Percentiles rank a stretch among this genome's conserved stretches.
Evolutionary conservation across 176 grass and related monocot species (phyloP).

Genomic region (Aegilops speltoides): DNA sequence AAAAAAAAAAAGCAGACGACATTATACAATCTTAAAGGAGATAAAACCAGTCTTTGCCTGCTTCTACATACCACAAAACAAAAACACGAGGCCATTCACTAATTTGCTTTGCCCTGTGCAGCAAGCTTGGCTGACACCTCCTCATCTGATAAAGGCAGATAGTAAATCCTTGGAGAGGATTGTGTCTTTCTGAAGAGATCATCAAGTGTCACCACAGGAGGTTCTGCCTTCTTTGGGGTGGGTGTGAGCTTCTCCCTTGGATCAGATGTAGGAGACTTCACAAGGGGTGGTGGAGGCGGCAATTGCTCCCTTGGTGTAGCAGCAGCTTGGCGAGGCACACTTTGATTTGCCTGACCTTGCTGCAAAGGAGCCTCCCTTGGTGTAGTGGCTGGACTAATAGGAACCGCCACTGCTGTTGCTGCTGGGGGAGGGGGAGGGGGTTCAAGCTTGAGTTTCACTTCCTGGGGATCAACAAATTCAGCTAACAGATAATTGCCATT

Average conservation of each 20-base stretch:
- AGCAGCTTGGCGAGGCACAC: slow-evolving; percentile 22
- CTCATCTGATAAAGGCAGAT: slow-evolving; percentile 89
- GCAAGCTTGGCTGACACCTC: slow-evolving; percentile 73
- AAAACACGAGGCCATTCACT: background rate
- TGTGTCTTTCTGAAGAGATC: slow-evolving; percentile 98
- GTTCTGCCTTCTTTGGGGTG: slow-evolving; percentile 78
- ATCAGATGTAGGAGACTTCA: slow-evolving; percentile 34
- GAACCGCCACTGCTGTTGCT: background rate
- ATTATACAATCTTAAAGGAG: background rate
- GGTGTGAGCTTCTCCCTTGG: slow-evolving; percentile 49
- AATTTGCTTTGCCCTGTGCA: slow-evolving; percentile 54
- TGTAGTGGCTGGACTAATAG: slow-evolving; percentile 45
- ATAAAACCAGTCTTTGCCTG: background rate
- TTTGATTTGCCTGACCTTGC: slow-evolving; percentile 54
- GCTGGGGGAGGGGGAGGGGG: slow-evolving; percentile 35
- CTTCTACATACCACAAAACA: slow-evolving; percentile 28
- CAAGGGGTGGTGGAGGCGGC: slow-evolving; percentile 49
- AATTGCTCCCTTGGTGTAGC: slow-evolving; percentile 56
- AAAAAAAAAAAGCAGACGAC: too few species aligned
- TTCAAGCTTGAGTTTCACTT: slow-evolving; percentile 67
- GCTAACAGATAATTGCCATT: slow-evolving; percentile 84
- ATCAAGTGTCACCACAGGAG: slow-evolving; percentile 84
- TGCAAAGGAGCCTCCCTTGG: slow-evolving; percentile 38
- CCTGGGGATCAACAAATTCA: slow-evolving; percentile 92
- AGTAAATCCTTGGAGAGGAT: slow-evolving; percentile 85